Base-by-base conservation (phyloP, 345 rosid species). In the Syzygium aqueum region DNA sequence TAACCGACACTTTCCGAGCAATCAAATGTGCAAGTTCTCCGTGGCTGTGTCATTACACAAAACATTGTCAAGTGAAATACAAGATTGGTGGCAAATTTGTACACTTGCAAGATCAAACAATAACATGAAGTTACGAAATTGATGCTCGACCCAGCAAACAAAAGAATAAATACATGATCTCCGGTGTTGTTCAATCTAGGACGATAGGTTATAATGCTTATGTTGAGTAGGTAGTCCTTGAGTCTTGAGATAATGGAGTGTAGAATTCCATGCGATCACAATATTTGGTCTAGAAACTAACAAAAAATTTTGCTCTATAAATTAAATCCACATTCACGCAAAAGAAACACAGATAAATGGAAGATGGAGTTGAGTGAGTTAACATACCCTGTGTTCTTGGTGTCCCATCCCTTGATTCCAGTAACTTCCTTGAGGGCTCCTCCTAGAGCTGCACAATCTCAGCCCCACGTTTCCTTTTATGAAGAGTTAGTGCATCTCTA, bases 111-210 rank as follows among this genome's bases (percentile, higher is more conserved):
- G 10, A 3, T 63, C 37, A 63, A 63, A 14, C 19, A 13, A 14
- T 3, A n/a, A 61, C 33, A n/a, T 3, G 73, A n/a, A 61, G 5
- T 3, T 61, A 61, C 0, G 2, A 13, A n/a, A 61, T 61, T 61
- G 73, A 63, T 7, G 0, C 1, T n/a, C 5, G 21, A n/a, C 37
- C 33, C 9, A 63, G 0, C 33, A 0, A 63, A 63, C 19, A n/a
- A n/a, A 63, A n/a, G 73, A n/a, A n/a, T 1, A 5, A 53, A 53
- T 19, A 53, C 57, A 53, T 0, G 1, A 53, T 53, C 23, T 53
- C 8, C 19, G 23, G 57, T 53, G 6, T 23, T 53, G 2, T 0
- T 53, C 57, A 0, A 19, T 53, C 57, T 7, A 53, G 50, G 50
- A 6, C 8, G 50, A 49, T 61, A 13, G 37, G 17, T 14, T 16